Percentiles rank a stretch among this genome's conserved stretches.
Evolutionary conservation across 1,284 basidiomycete species (phyloP).

Genomic region (Cryptococcus maquisensis): DNA sequence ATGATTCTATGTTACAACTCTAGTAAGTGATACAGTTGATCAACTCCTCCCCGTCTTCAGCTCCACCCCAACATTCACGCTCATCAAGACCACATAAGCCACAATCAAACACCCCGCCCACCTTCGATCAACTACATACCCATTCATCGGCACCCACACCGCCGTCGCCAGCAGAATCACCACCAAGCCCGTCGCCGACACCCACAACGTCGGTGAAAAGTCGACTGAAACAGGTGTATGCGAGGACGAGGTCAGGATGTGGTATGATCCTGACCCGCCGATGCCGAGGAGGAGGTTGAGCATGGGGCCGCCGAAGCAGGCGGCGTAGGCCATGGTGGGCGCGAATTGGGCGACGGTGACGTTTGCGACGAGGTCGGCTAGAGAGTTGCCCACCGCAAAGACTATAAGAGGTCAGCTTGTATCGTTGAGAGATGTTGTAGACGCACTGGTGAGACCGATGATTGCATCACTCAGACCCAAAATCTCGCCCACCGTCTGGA

Average conservation of each 20-base stretch:
- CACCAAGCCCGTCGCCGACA: slow-evolving; percentile 74
- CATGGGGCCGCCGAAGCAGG: slow-evolving; percentile 61
- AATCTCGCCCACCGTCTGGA: slow-evolving; percentile 81
- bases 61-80: slow-evolving; percentile 71
- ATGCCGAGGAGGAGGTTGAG: slow-evolving; percentile 80
- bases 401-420: slow-evolving; percentile 45
- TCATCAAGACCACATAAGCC: slow-evolving; percentile 70
- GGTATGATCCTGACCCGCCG: slow-evolving; percentile 46
- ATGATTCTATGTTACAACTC: not conserved
- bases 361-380: slow-evolving; percentile 95
- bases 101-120: slow-evolving; percentile 77
- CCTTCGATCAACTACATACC: slow-evolving; percentile 68
- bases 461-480: slow-evolving; percentile 96
- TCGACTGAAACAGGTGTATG: slow-evolving; percentile 68
- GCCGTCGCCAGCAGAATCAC: slow-evolving; percentile 70
- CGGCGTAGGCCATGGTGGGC: slow-evolving; percentile 51
- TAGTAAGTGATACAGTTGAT: not conserved
- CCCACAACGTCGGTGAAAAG: slow-evolving; percentile 77
- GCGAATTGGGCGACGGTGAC: slow-evolving; percentile 73
- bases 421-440: not conserved
- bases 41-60: slow-evolving; percentile 39
- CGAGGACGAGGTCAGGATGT: slow-evolving; percentile 46
- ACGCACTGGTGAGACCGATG: slow-evolving; percentile 61
- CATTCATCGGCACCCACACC: slow-evolving; percentile 77
- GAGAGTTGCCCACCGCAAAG: slow-evolving; percentile 92